phyloP scores from a whole-genome alignment of 768 basidiomycete species.

The Kwoniella mangroviensis region DNA sequence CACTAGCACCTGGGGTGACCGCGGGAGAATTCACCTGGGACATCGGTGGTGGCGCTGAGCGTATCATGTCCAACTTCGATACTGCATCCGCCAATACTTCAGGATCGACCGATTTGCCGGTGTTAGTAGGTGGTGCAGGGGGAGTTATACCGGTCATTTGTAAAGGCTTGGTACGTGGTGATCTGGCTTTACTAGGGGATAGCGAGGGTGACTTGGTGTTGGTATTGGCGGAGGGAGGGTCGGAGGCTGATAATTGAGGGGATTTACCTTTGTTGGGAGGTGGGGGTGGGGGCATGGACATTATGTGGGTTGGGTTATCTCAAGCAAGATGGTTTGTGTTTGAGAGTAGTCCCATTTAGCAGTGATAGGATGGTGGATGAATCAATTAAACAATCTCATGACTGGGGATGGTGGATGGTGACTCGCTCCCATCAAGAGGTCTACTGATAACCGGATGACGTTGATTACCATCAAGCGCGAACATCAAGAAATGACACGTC shows the following conservation, averaged over 20 bases:
- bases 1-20: constrained; percentile 32
- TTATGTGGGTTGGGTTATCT: background rate
- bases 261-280: constrained; percentile 20
- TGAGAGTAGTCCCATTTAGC: too few species aligned
- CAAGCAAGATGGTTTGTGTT: too few species aligned
- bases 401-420: too few species aligned
- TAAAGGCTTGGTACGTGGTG: constrained; percentile 8
- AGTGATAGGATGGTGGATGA: too few species aligned
- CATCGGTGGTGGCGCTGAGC: constrained; percentile 32
- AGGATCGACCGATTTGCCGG: constrained; percentile 33
- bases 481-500: constrained; percentile 6
- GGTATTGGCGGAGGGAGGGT: background rate
- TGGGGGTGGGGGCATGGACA: constrained; percentile 31
- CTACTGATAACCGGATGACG: background rate
- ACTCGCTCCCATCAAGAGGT: too few species aligned
- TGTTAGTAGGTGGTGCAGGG: background rate
- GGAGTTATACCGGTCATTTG: constrained; percentile 18
- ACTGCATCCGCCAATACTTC: constrained; percentile 44
- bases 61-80: constrained; percentile 40
- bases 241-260: background rate
- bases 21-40: constrained; percentile 30
- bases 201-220: constrained; percentile 5
- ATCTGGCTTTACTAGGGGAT: constrained; percentile 7
- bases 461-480: background rate
- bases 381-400: too few species aligned